phyloP scores from a whole-genome alignment of 2,329 filamentous ascomycete species.

The Cladosporium sphaerospermum region DNA sequence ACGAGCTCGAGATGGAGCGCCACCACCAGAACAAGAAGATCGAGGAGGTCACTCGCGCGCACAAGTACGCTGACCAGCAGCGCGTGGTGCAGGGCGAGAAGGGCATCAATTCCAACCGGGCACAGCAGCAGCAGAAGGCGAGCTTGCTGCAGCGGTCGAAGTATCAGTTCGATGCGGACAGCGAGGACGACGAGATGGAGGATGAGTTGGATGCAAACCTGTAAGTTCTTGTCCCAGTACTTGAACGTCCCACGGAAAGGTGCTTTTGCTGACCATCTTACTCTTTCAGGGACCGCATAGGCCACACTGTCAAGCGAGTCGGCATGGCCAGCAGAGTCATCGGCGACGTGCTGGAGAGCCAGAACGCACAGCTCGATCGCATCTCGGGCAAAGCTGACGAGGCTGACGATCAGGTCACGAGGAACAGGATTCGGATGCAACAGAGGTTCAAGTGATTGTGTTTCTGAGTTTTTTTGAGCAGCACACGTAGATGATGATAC shows the following conservation, averaged over 20 bases:
- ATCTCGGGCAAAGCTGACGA: slow-evolving; percentile 66
- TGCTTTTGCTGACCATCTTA: slow-evolving; percentile 34
- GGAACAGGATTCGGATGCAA: slow-evolving; percentile 50
- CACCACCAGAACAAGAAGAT: slow-evolving; percentile 32
- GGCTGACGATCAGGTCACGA: slow-evolving; percentile 73
- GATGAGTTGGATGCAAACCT: slow-evolving; percentile 38
- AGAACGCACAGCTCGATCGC: slow-evolving; percentile 71
- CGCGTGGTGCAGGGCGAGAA: slow-evolving; percentile 53
- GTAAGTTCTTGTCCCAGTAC: slow-evolving; percentile 15
- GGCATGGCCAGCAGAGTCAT: slow-evolving; percentile 70
- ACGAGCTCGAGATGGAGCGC: slow-evolving; percentile 1
- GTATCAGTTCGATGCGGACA: slow-evolving; percentile 74
- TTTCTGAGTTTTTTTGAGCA: too few species aligned
- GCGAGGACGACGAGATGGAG: slow-evolving; percentile 59
- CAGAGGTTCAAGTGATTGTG: not conserved
- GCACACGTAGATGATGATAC: too few species aligned
- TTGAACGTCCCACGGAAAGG: slow-evolving; percentile 14
- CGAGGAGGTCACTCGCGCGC: slow-evolving; percentile 39
- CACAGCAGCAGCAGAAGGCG: slow-evolving; percentile 41
- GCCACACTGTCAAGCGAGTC: slow-evolving; percentile 60
- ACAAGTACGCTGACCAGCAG: slow-evolving; percentile 58
- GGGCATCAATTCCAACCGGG: slow-evolving; percentile 38
- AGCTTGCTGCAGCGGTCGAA: slow-evolving; percentile 50
- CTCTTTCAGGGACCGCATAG: slow-evolving; percentile 55
- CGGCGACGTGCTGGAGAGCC: slow-evolving; percentile 65